Base-by-base conservation (phyloP, 2,329 filamentous ascomycete species). In the Tolypocladium nubicola region DNA sequence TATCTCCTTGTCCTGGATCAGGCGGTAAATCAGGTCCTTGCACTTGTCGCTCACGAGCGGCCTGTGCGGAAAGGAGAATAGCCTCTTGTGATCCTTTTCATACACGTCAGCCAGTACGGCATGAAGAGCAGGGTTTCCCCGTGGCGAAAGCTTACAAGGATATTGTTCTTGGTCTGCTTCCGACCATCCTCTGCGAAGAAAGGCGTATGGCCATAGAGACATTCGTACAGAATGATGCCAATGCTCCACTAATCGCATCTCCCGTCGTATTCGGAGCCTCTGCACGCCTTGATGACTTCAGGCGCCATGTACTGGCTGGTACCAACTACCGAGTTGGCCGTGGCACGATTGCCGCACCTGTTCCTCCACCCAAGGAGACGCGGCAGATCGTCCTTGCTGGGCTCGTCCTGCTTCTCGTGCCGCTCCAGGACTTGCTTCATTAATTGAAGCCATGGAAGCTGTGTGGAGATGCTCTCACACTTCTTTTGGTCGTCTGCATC, bases 301-400 rank as follows among this genome's bases (percentile, higher is more conserved):
- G 93, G 93, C 0, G 94, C 93, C 94, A 97, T 97, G 75, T 97
- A 97, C 68, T 97, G 93, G 69, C 91, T 96, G 2, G 94, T 97
- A 2, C 93, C 93, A 13, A 97, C 93, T 1, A 96, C 85, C 52
- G 91, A 96, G 63, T 86, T 83, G 1, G 93, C 93, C 39, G 90
- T 80, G 39, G 82, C 82, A 43, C 90, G 84, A 63, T 85, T 87
- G 33, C 87, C 82, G 60, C 79, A 81, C 19, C 79, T 78, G 66
- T 90, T 86, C 50, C 88, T 81, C 87, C 86, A 91, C 60, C 80
- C 79, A 52, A 92, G 72, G 54, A 92, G 75, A 60, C 62, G 63
- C 50, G 65, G 63, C 14, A 74, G 62, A 52, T 71, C 66, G 16
- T 66, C 64, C 19, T 69, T 63, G 13, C 60, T 60, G 11, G 56